A percentile compares a stretch with the other conserved stretches of the same genome.
Evolutionary conservation across 257 asterid species (phyloP).

Genomic region (Solanum dulcamara): DNA sequence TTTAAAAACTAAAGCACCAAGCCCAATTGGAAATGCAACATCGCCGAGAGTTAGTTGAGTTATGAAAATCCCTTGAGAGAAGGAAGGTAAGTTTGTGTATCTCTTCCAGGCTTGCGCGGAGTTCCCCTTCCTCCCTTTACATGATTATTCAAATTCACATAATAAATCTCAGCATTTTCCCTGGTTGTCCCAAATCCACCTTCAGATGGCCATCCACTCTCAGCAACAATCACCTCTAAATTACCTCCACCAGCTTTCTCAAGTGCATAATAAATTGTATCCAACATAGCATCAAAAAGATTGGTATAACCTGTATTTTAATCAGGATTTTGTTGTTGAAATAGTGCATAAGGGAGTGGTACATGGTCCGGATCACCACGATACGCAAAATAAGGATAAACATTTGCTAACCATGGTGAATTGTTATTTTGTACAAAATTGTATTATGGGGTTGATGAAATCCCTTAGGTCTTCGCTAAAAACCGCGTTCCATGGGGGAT

Average conservation of each 20-base stretch:
- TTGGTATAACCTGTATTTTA: slow-evolving; percentile 8
- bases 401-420: slow-evolving; percentile 13
- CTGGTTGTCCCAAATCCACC: slow-evolving; percentile 12
- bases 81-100: slow-evolving; percentile 28
- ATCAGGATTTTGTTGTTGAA: slow-evolving; percentile 7
- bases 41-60: no score
- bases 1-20: no score
- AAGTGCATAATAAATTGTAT: slow-evolving; percentile 16
- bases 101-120: slow-evolving; percentile 18
- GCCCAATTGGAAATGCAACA: no score
- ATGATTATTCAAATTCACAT: slow-evolving; percentile 6
- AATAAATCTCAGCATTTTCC: slow-evolving; percentile 6
- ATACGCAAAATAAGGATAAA: slow-evolving; percentile 13
- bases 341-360: slow-evolving; percentile 8
- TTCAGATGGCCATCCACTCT: slow-evolving; percentile 32
- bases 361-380: background rate
- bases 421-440: background rate
- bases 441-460: slow-evolving; percentile 6
- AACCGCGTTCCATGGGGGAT: slow-evolving; percentile 18
- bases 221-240: slow-evolving; percentile 18
- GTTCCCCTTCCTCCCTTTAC: slow-evolving; percentile 12
- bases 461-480: background rate
- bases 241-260: slow-evolving; percentile 15
- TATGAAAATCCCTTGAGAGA: no score
- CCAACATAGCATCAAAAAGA: slow-evolving; percentile 24